Percentiles rank a stretch among this genome's conserved stretches.
Conservation (phyloP, 129 eudicot genomes). For the Tagetes patula region DNA sequence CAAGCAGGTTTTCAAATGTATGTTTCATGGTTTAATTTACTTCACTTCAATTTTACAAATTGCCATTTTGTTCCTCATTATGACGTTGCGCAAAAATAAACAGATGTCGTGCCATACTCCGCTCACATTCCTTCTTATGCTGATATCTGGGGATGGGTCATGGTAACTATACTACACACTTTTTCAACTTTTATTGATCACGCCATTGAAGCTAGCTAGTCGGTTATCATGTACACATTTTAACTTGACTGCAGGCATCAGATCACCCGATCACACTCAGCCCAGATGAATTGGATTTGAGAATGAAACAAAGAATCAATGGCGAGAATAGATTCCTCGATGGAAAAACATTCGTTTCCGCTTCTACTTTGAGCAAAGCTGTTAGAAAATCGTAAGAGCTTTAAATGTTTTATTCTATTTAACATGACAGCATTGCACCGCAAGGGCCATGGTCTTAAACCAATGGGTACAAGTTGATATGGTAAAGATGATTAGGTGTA, state of each 20-base stretch:
- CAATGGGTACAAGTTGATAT: too few relatives aligned
- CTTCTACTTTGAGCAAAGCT: constrained; percentile 82
- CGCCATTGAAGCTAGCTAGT: neutral
- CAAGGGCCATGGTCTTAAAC: too few relatives aligned
- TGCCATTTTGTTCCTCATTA: neutral
- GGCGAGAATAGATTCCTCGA: constrained; percentile 81
- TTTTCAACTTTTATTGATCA: neutral
- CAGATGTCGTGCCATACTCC: constrained; percentile 90
- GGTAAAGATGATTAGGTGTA: too few relatives aligned
- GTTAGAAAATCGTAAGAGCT: constrained; percentile 76
- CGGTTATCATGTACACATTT: constrained; percentile 1
- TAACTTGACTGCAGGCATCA: constrained; percentile 58
- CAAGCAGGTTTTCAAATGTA: constrained; percentile 92
- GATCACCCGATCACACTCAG: constrained; percentile 60
- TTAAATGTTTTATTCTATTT: neutral
- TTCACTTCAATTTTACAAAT: neutral
- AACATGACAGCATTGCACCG: too few relatives aligned
- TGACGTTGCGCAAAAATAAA: constrained; percentile 16
- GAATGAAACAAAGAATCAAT: constrained; percentile 75
- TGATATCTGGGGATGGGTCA: constrained; percentile 98
- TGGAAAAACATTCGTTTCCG: constrained; percentile 74
- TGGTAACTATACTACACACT: constrained; percentile 43
- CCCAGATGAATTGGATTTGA: constrained; percentile 75
- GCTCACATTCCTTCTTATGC: constrained; percentile 99
- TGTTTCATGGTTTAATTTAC: constrained; percentile 30